Evolutionary conservation across 257 asterid species (phyloP).

Genomic region (Solanum pimpinellifolium): DNA sequence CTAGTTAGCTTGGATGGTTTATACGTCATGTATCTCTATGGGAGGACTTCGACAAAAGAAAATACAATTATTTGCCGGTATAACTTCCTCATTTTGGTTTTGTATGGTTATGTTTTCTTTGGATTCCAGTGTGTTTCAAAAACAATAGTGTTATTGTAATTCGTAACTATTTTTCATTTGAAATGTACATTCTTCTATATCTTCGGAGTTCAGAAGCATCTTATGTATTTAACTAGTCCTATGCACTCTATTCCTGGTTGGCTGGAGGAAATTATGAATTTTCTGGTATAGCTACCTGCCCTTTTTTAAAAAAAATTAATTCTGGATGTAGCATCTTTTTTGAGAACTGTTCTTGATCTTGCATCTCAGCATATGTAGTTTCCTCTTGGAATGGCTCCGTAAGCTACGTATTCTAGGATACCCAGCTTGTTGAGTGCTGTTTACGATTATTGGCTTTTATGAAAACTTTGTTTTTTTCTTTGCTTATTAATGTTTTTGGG

Average conservation of each 20-base stretch:
- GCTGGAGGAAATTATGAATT: not conserved
- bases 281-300: not conserved
- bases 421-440: not conserved
- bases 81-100: not conserved
- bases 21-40: constrained; percentile 62
- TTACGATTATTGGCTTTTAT: not conserved
- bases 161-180: not conserved
- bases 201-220: not conserved
- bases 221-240: not conserved
- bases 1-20: constrained; percentile 57
- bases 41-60: constrained; percentile 59
- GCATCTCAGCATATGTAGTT: not conserved
- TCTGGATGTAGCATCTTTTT: not conserved
- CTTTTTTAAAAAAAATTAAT: not conserved
- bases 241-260: not conserved
- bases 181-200: not conserved
- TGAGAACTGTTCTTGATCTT: not conserved
- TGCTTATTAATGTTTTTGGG: not conserved
- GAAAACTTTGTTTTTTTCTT: not conserved
- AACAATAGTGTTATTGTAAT: not conserved
- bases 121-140: not conserved
- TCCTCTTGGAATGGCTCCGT: not conserved
- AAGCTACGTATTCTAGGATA: not conserved
- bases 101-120: not conserved
- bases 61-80: constrained; percentile 52